Base-by-base conservation (phyloP, 352 stramenopile genomes). In the Globisporangium heterothallicum region DNA sequence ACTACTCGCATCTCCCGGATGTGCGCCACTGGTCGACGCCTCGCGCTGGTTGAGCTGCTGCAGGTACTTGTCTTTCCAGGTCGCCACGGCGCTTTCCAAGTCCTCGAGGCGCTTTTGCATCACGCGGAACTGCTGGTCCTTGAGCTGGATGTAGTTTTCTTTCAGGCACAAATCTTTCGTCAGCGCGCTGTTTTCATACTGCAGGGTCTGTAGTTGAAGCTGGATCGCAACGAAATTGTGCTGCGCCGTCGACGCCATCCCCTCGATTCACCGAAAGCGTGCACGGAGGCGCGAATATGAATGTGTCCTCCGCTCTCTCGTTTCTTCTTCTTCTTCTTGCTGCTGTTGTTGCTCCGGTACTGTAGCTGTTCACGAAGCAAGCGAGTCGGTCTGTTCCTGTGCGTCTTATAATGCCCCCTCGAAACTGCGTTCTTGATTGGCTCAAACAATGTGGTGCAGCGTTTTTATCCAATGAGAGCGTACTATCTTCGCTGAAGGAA, bases 101-200 rank as follows among this genome's bases (percentile, higher is more conserved):
- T 85, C 78, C 29, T 86, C 78, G 40, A 88, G 58, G 16, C 78
- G 78, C 24, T 74, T 65, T 64, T 88, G 78, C 64, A 88, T 80
- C 14, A 82, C 73, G 64, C 78, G 74, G 43, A 82, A 72, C 63
- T 88, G 78, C 66, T 88, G 78, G 52, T 88, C 78, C 44, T 84
- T 84, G 10, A 78, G 72, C 54, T 85, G 68, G 47, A 88, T 64
- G 59, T 84, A 81, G 61, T 85, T 86, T 49, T 86, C 78, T 53
- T 86, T 86, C n/a, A 88, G 57, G 24, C 64, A 76, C 46, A 86
- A 26, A 43, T 79, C 72, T 36, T 76, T 77, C 3, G 74, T 88
- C 42, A 88, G 64, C 40, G 53, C 64, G 41, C 65, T 68, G 64
- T 88, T 86, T 51, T 84, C 67, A 48, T 61, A 50, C 54, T 88